Evolutionary conservation across 768 basidiomycete species (phyloP).

Genomic region (Asterophora parasitica): DNA sequence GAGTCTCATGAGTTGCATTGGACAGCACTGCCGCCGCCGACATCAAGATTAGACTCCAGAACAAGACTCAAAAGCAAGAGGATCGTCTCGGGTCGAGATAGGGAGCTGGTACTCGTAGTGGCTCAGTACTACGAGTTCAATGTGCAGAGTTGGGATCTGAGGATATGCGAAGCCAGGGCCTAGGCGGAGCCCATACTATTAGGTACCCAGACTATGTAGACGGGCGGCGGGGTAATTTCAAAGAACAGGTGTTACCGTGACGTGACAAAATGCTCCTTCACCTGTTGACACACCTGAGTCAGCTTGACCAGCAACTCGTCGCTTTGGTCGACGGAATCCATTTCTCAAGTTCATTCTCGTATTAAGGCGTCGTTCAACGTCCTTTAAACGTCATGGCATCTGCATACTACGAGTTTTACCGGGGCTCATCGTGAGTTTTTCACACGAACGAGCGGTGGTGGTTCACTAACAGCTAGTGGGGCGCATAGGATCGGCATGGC

Average conservation of each 20-base stretch:
- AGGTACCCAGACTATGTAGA: too few species aligned
- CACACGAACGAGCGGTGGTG: background rate
- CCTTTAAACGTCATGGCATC: constrained; percentile 51
- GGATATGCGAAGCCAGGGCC: too few species aligned
- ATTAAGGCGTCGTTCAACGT: background rate
- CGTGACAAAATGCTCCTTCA: constrained; percentile 4
- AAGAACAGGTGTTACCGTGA: constrained; percentile 4
- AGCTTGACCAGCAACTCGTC: constrained; percentile 9
- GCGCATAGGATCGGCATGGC: constrained; percentile 89
- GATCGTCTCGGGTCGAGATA: too few species aligned
- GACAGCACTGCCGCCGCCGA: too few species aligned
- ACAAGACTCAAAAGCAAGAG: too few species aligned
- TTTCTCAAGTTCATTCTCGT: background rate
- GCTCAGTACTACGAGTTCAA: too few species aligned
- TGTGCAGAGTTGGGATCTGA: too few species aligned
- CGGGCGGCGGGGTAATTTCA: too few species aligned
- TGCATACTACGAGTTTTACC: constrained; percentile 90
- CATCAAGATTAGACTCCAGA: too few species aligned
- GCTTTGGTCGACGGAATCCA: constrained; percentile 8
- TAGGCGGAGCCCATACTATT: too few species aligned
- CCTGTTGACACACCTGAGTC: constrained; percentile 3
- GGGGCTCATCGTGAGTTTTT: constrained; percentile 72
- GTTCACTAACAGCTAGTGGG: background rate
- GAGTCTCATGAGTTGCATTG: too few species aligned
- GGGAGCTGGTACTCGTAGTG: too few species aligned